Conservation (phyloP, 192 early-diverging fungal genomes). For the Backusella tarrabulga region DNA sequence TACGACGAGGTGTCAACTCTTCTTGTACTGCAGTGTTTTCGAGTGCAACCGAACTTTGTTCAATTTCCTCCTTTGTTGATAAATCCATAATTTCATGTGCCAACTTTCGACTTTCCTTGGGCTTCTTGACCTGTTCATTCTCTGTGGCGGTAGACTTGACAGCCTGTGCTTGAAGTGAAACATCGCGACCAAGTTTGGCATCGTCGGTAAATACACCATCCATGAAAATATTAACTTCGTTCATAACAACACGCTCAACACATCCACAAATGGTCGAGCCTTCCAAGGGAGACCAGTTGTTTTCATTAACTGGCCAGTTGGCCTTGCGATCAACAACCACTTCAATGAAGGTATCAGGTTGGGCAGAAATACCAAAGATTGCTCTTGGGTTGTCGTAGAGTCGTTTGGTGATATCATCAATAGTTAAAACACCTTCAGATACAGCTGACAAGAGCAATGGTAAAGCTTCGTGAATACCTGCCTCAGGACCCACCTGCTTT, state of each 20-base stretch:
- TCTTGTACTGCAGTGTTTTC: constrained; percentile 21
- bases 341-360: constrained; percentile 93
- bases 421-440: constrained; percentile 69
- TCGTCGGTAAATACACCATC: constrained; percentile 65
- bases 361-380: constrained; percentile 92
- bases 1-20: constrained; percentile 3
- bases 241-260: constrained; percentile 89
- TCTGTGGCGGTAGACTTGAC: constrained; percentile 16
- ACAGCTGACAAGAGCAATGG: constrained; percentile 84
- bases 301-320: constrained; percentile 40
- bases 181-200: constrained; percentile 45
- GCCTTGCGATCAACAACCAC: constrained; percentile 81
- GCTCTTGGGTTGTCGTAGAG: constrained; percentile 83
- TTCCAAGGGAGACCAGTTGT: constrained; percentile 61
- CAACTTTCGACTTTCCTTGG: neutral
- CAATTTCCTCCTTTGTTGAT: neutral
- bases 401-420: constrained; percentile 74
- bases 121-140: neutral
- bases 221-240: constrained; percentile 81
- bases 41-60: neutral
- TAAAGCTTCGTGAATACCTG: constrained; percentile 67
- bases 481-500: constrained; percentile 34
- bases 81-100: neutral
- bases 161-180: constrained; percentile 40
- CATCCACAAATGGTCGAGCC: constrained; percentile 63